Conservation (phyloP, 805 yeast species). For the Saturnispora zaruensis region DNA sequence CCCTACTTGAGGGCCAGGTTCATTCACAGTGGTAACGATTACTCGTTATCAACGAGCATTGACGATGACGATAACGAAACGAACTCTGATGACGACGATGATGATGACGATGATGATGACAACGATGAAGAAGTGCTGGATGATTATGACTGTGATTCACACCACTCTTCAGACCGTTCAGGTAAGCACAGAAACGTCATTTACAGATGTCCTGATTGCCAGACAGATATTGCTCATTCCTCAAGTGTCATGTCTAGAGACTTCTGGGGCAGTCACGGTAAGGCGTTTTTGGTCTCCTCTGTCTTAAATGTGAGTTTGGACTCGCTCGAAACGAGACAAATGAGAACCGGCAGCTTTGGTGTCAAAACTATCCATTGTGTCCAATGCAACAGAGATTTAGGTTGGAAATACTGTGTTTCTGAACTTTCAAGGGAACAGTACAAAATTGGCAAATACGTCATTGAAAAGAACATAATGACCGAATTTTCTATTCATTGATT, state of each 20-base stretch:
- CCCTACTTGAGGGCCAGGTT: neutral
- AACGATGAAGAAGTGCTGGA: neutral
- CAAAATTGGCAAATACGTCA: constrained; percentile 29
- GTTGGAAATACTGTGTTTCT: constrained; percentile 30
- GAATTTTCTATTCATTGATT: constrained; percentile 1
- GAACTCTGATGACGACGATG: constrained; percentile 1
- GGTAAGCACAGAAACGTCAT: neutral
- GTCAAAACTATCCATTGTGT: constrained; percentile 24
- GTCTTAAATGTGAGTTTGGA: constrained; percentile 23
- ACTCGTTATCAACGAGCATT: neutral
- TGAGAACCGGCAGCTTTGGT: constrained; percentile 29
- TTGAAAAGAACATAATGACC: constrained; percentile 21
- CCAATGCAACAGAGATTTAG: constrained; percentile 25
- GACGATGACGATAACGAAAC: neutral
- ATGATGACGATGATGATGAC: neutral
- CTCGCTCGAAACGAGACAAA: constrained; percentile 20
- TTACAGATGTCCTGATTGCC: constrained; percentile 27
- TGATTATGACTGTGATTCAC: neutral
- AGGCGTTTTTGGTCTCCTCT: constrained; percentile 26
- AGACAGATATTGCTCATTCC: constrained; percentile 27
- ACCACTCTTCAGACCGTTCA: neutral
- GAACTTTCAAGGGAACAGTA: constrained; percentile 25
- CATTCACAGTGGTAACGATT: neutral
- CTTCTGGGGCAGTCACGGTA: constrained; percentile 28
- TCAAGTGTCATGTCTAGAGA: constrained; percentile 27